Conservation (phyloP, 441 rosid genomes). For the Erodium trifolium region DNA sequence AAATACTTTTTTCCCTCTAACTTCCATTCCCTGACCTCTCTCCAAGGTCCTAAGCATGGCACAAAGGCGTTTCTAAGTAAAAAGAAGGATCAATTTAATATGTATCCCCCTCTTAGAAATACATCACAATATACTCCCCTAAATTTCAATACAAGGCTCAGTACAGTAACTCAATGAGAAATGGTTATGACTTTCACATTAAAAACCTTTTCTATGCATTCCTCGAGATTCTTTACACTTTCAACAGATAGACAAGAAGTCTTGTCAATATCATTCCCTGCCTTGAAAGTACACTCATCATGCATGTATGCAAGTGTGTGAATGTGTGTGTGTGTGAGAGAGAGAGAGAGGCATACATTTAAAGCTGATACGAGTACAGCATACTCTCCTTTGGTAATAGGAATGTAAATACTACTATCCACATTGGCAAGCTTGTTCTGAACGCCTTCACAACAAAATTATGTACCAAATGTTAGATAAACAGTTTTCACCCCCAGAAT, state of each 20-base stretch:
- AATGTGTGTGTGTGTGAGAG: not conserved
- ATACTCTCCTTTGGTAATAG: constrained; percentile 70
- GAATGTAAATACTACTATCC: constrained; percentile 77
- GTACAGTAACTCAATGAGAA: not conserved
- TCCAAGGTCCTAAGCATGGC: not conserved
- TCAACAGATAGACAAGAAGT: constrained; percentile 6
- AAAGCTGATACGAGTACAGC: constrained; percentile 70
- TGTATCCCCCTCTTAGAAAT: too few relatives aligned
- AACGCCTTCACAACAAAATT: constrained; percentile 47
- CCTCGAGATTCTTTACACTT: not conserved
- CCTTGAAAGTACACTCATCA: not conserved
- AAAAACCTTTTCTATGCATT: not conserved
- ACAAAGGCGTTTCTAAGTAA: too few relatives aligned
- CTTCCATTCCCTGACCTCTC: not conserved
- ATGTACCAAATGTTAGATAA: not conserved
- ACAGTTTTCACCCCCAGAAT: constrained; percentile 1
- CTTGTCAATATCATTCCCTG: not conserved
- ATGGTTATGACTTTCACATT: not conserved
- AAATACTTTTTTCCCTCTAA: not conserved
- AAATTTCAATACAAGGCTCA: not conserved
- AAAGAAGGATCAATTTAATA: too few relatives aligned
- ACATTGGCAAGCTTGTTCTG: constrained; percentile 70
- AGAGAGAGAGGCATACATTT: constrained; percentile 38
- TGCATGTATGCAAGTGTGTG: not conserved
- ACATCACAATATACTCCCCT: not conserved